Evolutionary conservation across 495 filamentous ascomycete species (phyloP), one percentile per base, ranked within the genome.

Genomic region (Neurospora sp.): DNA sequence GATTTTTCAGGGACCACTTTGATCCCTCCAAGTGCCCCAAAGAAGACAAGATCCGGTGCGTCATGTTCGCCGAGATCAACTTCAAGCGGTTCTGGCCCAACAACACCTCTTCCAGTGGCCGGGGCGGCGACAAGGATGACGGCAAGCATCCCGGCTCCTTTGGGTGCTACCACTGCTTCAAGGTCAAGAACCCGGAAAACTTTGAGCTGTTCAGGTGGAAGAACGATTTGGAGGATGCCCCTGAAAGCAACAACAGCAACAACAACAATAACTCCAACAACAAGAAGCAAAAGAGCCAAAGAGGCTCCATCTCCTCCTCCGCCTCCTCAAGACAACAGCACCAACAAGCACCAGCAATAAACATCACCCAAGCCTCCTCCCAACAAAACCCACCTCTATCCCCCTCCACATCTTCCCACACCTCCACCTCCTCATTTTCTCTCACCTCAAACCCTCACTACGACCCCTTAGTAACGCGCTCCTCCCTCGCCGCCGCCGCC

Each of bases 111-210:
- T 5, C 72, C 31, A 9, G 45, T 35, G 39, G 69, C n/a, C 35
- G 44, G 27, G 20, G 41, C 27, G 53, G 70, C 18, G 68, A 65
- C 27, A 68, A 73, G 53, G 39, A 41, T 6, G 65, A 74, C 5
- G n/a, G 31, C 20, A 68, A 65, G 65, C 27, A 65, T 20, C 69
- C 73, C 8, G 76, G 68, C 9, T 75, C 65, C n/a, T 75, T 79
- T 18, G 78, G 48, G 3, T 81, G 79, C 59, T 81, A 80, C n/a
- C 76, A 79, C 71, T 81, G 79, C 70, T 79, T 72, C 40, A 68
- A 35, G 10, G 68, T 80, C 39, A 74, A 73, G 37, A 39, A 35
- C 1, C 75, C 73, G 8, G 68, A 77, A 9, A n/a, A 73, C 48
- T 81, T 81, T 71, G 78, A 81, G 42, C 61, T 74, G 1, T 75